These are phyloP conservation scores for Catenaria anguillulae DNA, from an alignment of 371 early-diverging fungal genomes.

Conservation along the genomic window DNA sequence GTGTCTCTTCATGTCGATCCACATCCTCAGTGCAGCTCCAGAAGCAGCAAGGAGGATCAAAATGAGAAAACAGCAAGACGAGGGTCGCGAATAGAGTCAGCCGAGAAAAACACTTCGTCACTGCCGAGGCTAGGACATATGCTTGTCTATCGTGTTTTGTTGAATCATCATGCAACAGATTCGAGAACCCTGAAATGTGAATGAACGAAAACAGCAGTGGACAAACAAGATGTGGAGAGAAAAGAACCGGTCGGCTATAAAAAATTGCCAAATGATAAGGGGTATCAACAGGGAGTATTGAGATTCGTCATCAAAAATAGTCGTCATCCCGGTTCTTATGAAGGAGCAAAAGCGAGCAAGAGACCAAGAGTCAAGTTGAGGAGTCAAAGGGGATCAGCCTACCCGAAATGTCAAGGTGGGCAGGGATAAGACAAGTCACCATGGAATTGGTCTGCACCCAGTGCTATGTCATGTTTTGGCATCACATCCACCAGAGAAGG, in stretches of 20 bases:
- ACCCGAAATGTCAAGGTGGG: neutral
- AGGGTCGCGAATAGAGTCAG: too few relatives aligned
- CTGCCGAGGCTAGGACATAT: neutral
- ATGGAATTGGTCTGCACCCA: neutral
- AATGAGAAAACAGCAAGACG: too few relatives aligned
- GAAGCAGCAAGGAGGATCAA: neutral
- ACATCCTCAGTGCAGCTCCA: neutral
- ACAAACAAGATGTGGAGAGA: neutral
- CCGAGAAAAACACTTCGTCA: neutral
- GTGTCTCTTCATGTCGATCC: neutral
- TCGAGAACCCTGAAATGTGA: neutral
- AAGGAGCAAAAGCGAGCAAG: neutral
- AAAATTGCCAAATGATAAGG: slow-evolving; percentile 2
- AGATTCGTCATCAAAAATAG: neutral
- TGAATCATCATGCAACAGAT: neutral
- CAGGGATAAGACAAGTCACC: neutral
- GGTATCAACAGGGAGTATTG: neutral
- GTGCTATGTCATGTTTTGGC: too few relatives aligned
- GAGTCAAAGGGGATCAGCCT: neutral
- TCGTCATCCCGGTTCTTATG: neutral
- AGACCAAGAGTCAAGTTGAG: neutral
- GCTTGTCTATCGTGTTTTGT: neutral
- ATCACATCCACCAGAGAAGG: too few relatives aligned
- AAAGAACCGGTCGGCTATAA: neutral
- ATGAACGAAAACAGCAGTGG: neutral